Percentiles rank a stretch among this genome's conserved stretches.
phyloP scores from a whole-genome alignment of 2,329 filamentous ascomycete genomes.

The Acrocalymma vagum region DNA sequence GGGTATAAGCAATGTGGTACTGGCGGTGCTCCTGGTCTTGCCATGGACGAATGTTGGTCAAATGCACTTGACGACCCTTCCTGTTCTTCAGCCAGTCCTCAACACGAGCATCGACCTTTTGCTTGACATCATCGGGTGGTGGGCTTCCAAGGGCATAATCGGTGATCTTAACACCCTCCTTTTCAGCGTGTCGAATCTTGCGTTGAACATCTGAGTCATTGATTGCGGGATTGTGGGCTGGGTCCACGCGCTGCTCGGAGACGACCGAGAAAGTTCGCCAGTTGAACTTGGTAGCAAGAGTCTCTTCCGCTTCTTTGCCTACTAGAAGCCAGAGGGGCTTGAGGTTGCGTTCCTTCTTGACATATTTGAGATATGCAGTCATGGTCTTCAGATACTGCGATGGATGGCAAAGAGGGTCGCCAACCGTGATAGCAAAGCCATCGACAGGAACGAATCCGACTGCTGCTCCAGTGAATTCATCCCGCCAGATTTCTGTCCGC shows the following conservation, averaged over 20 bases:
- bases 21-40: conserved; percentile 82
- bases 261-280: conserved; percentile 91
- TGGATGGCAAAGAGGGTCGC: conserved; percentile 84
- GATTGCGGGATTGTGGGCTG: conserved; percentile 71
- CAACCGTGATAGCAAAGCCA: conserved; percentile 84
- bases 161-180: conserved; percentile 82
- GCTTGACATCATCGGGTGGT: conserved; percentile 71
- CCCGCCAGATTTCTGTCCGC: conserved; percentile 87
- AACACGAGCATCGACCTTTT: conserved; percentile 76
- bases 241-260: conserved; percentile 87
- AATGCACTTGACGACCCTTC: conserved; percentile 86
- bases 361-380: conserved; percentile 75
- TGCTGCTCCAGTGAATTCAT: conserved; percentile 79
- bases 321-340: conserved; percentile 91
- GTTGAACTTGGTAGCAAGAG: conserved; percentile 79
- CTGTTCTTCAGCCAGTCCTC: conserved; percentile 81
- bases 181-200: conserved; percentile 82
- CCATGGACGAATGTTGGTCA: conserved; percentile 91
- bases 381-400: conserved; percentile 80
- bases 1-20: conserved; percentile 82
- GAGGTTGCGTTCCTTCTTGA: conserved; percentile 74
- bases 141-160: conserved; percentile 73
- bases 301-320: conserved; percentile 78
- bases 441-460: conserved; percentile 82
- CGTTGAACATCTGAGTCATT: conserved; percentile 72